A percentile compares a stretch with the other conserved stretches of the same genome.
Evolutionary conservation across 306 rosid genomes (phyloP).

Genomic region (Arachis hypogaea): DNA sequence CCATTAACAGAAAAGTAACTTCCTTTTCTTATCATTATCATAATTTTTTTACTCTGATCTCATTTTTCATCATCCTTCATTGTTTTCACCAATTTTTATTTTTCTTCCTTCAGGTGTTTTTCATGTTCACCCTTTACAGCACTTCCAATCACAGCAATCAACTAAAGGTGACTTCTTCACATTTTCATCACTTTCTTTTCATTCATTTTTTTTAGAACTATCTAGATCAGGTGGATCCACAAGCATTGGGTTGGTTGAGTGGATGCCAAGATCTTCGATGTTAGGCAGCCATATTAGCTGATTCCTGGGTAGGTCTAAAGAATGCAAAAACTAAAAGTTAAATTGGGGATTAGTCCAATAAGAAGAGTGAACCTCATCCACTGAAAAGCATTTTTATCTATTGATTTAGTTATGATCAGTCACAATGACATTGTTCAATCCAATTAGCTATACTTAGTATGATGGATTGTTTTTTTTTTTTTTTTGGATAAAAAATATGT

Average conservation of each 20-base stretch:
- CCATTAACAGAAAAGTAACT: conserved; percentile 75
- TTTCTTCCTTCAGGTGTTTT: conserved; percentile 68
- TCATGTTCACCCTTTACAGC: conserved; percentile 77
- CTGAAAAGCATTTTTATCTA: neutral
- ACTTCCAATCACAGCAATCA: conserved; percentile 77
- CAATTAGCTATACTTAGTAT: neutral
- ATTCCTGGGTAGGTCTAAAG: too few relatives aligned
- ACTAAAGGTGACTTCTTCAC: conserved; percentile 60
- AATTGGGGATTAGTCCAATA: neutral
- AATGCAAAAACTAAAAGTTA: too few relatives aligned
- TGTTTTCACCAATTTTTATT: conserved; percentile 4
- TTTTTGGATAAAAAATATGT: too few relatives aligned
- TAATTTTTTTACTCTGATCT: neutral
- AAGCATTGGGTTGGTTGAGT: too few relatives aligned
- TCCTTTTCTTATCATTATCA: conserved; percentile 4
- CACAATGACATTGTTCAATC: neutral
- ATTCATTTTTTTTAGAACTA: too few relatives aligned
- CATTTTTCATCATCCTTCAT: neutral
- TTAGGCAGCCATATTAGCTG: too few relatives aligned
- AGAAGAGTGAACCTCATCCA: too few relatives aligned
- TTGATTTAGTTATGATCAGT: neutral
- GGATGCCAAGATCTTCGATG: too few relatives aligned
- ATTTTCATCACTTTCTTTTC: neutral
- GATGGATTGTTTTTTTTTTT: neutral
- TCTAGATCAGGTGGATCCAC: too few relatives aligned